Base-by-base conservation (phyloP, 345 rosid species). In the Eucalyptus globulus region DNA sequence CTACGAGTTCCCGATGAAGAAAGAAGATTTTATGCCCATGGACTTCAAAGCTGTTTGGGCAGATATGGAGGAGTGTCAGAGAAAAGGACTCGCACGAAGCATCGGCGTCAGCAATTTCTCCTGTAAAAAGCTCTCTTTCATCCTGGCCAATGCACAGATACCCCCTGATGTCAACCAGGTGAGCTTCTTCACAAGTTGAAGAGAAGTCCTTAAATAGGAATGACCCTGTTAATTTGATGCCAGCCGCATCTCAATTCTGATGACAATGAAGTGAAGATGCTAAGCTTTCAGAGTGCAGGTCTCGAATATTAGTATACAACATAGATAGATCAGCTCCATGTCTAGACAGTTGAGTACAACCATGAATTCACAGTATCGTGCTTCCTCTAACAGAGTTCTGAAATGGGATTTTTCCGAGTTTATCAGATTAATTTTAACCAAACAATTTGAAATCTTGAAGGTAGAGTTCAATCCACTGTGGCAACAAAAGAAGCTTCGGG, bases 81-180 rank as follows among this genome's bases (percentile, higher is more conserved):
- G 88, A 85, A 94, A 93, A 5, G 98, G 99, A 19, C 94, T 94
- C 43, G 91, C 98, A 14, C 95, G 96, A 58, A 92, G 95, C 90
- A 96, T 97, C 40, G 97, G 99, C 22, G 98, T 96, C 72, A 94
- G 97, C 92, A 96, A 96, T 90, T 96, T 96, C 93, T 94, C 99
- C 3, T 89, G 95, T 91, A 96, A 95, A 91, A 97, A 96, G 90
- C 91, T 97, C 6, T 87, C 90, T 17, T 94, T 94, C 50, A 89
- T 96, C 86, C 96, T 97, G 65, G 92, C 94, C 88, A 50, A 88
- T 11, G 97, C 99, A 8, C 93, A 92, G 88, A 95, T 97, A 83
- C 96, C 96, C 6, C 99, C 99, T 4, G 93, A 95, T 29, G 93
- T 95, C 58, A 94, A 96, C 91, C 99, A 97, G 90, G 99, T 97